phyloP scores from a whole-genome alignment of 2,329 filamentous ascomycete genomes.

The Fusarium irregulare region DNA sequence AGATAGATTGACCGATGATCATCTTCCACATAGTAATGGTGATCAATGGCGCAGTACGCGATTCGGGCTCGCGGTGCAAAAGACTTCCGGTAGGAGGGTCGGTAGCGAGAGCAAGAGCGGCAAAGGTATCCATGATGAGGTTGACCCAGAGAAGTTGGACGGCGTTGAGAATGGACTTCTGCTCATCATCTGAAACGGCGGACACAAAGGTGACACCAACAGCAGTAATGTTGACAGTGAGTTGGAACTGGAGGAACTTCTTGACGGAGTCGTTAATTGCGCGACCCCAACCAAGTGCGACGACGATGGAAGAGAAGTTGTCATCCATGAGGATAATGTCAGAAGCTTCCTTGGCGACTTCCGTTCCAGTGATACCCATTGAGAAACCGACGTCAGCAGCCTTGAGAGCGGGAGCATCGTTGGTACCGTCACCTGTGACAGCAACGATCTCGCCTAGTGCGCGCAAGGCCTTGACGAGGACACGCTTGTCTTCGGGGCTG shows the following conservation, averaged over 20 bases:
- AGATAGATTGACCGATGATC: constrained; percentile 70
- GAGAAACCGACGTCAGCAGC: constrained; percentile 75
- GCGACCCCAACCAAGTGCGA: constrained; percentile 73
- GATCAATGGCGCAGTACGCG: constrained; percentile 77
- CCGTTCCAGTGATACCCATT: constrained; percentile 74
- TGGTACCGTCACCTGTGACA: constrained; percentile 74
- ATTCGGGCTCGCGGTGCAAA: constrained; percentile 63
- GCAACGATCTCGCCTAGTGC: constrained; percentile 74
- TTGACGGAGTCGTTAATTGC: constrained; percentile 75
- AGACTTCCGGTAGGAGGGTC: constrained; percentile 70
- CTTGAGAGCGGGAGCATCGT: constrained; percentile 74
- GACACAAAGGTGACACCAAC: constrained; percentile 73
- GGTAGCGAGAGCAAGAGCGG: constrained; percentile 71
- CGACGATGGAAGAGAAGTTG: constrained; percentile 74
- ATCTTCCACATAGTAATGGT: constrained; percentile 77
- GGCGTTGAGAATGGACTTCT: constrained; percentile 70
- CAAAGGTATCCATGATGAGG: constrained; percentile 76
- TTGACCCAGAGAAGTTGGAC: constrained; percentile 77
- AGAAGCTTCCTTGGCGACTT: constrained; percentile 73
- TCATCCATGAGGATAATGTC: constrained; percentile 75
- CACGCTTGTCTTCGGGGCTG: constrained; percentile 76
- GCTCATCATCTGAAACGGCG: constrained; percentile 64
- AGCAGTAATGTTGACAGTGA: constrained; percentile 77
- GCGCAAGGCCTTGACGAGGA: constrained; percentile 72
- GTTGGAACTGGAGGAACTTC: constrained; percentile 76